Base-by-base conservation (phyloP, 805 yeast genomes). In the Candida pseudofarinosa region DNA sequence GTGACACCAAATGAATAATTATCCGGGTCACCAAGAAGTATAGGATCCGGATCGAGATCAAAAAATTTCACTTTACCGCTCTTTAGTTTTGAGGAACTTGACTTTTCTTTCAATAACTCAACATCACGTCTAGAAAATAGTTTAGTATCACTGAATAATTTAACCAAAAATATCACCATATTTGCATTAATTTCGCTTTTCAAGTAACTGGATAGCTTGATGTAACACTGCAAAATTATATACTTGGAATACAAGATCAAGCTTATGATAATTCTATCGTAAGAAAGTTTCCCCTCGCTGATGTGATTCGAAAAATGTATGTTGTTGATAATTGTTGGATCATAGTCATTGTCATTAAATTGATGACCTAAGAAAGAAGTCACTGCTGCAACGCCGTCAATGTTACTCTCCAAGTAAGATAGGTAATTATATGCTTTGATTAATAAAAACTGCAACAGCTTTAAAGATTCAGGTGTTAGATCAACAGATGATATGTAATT, bases 1-100 rank as follows among this genome's bases (percentile, higher is more conserved):
- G 83, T 72, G 1, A 80, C 58, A 3, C 86, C 85, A 57, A 65
- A 76, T 3, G 71, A 68, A 52, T 69, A 70, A 15, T 73, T 76
- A 46, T 68, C 73, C 37, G 71, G 76, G 20, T 79, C 79, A 32
- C 67, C 70, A 13, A 81, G 63, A 30, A 77, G 38, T 4, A 64
- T 42, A 2, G 46, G 37, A 19, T 47, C 50, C 3, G 42, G 37
- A 35, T 63, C 60, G 18, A 42, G 51, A 45, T 67, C 73, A 4
- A 43, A 46, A 5, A 60, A 43, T 33, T 46, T 49, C 13, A 33
- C 38, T 19, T 19, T 17, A 19, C 39, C 35, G 6, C 34, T 32
- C n/a, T 53, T 53, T 18, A 26, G 47, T 33, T 58, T 60, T 18
- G 48, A 39, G 1, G 50, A 28, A 40, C 60, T 68, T 3, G 51